Conservation (phyloP, 2,329 filamentous ascomycete species). For the Thermomyces lanuginosus region DNA sequence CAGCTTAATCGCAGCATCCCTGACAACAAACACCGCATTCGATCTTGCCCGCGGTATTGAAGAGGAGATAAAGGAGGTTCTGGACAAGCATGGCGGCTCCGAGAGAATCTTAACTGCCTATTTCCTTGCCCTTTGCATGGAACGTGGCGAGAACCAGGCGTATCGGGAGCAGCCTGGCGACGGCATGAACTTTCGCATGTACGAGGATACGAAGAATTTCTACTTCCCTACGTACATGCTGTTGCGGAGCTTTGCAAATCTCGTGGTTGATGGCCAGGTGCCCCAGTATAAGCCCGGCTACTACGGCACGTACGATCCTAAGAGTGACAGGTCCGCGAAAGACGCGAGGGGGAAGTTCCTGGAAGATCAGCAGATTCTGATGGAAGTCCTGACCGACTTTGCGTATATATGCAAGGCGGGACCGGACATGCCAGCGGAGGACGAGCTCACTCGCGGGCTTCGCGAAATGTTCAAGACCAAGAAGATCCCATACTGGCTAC, state of each 20-base stretch:
- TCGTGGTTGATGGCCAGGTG: conserved; percentile 1
- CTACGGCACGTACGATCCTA: conserved; percentile 9
- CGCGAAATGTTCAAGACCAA: conserved; percentile 15
- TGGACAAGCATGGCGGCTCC: conserved; percentile 8
- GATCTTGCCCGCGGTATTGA: conserved; percentile 12
- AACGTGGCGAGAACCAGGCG: conserved; percentile 4
- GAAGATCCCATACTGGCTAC: conserved; percentile 19
- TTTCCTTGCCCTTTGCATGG: conserved; percentile 6
- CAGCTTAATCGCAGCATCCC: conserved; percentile 12
- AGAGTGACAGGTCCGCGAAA: conserved; percentile 9
- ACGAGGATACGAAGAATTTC: conserved; percentile 7
- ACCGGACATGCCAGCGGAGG: conserved; percentile 13
- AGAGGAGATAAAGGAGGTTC: conserved; percentile 8
- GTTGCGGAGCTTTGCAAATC: conserved; percentile 6
- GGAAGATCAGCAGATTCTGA: conserved; percentile 22
- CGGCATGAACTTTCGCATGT: conserved; percentile 8
- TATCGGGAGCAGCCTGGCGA: conserved; percentile 6
- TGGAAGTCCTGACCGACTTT: conserved; percentile 21
- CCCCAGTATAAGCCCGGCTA: conserved; percentile 7
- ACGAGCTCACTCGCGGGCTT: conserved; percentile 25
- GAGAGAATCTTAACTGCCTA: conserved; percentile 5
- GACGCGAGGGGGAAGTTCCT: conserved; percentile 15
- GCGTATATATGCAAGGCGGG: conserved; percentile 3
- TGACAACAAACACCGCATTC: conserved; percentile 14
- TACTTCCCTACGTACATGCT: conserved; percentile 8